Percentiles rank a stretch among this genome's conserved stretches.
Evolutionary conservation across 441 rosid genomes (phyloP).

Genomic region (Populus trichocarpa): DNA sequence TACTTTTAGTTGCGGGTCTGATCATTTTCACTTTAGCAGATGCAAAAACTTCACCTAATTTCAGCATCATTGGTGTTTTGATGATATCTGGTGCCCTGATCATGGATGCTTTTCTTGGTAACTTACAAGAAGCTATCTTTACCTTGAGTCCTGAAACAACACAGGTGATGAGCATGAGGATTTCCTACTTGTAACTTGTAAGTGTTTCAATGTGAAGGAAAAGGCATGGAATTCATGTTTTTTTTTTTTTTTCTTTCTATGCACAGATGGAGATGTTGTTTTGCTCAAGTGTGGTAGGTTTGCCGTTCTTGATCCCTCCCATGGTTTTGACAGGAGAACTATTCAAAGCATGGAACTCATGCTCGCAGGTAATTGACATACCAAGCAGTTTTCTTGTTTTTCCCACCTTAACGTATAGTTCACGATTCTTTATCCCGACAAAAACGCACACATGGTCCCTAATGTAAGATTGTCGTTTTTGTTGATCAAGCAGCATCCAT

Average conservation of each 20-base stretch:
- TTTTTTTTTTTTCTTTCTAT: not conserved
- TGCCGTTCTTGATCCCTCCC: slow-evolving; percentile 85
- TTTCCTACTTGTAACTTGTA: not conserved
- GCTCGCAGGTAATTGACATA: slow-evolving; percentile 50
- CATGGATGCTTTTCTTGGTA: slow-evolving; percentile 91
- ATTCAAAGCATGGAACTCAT: slow-evolving; percentile 80
- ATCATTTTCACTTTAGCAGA: slow-evolving; percentile 87
- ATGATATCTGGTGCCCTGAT: slow-evolving; percentile 76
- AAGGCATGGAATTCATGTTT: no score
- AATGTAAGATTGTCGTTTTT: not conserved
- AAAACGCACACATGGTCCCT: not conserved
- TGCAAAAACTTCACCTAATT: slow-evolving; percentile 82
- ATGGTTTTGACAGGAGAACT: slow-evolving; percentile 83
- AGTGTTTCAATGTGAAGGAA: not conserved
- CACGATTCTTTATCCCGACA: no score
- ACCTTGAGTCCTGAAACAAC: slow-evolving; percentile 86
- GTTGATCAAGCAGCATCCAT: slow-evolving; percentile 60
- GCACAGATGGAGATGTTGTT: slow-evolving; percentile 89
- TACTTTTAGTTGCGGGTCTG: slow-evolving; percentile 68
- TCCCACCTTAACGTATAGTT: not conserved
- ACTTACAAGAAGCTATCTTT: slow-evolving; percentile 85
- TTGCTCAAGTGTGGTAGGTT: slow-evolving; percentile 80
- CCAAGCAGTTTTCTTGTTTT: not conserved
- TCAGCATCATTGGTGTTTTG: slow-evolving; percentile 67
- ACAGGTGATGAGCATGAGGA: slow-evolving; percentile 41